Conservation (phyloP, 441 rosid species). For the Rhodomyrtus psidioides region DNA sequence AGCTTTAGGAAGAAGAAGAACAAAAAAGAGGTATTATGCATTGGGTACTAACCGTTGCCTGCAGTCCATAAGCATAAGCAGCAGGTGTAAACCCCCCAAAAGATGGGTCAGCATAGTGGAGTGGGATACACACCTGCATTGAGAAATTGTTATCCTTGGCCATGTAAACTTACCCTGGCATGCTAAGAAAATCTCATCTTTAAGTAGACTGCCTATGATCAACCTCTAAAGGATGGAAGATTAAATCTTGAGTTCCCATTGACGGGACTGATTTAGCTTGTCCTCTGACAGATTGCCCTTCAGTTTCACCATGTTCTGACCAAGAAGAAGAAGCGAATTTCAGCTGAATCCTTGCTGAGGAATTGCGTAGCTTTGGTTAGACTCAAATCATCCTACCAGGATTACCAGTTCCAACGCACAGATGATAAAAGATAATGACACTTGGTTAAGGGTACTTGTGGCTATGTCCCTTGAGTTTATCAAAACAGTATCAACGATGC, state of each 20-base stretch:
- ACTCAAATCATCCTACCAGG: background rate
- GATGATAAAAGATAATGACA: background rate
- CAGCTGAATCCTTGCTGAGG: background rate
- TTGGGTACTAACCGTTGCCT: conserved; percentile 32
- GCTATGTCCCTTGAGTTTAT: background rate
- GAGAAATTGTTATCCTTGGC: background rate
- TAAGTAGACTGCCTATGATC: conserved; percentile 24
- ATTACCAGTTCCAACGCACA: background rate
- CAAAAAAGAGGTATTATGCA: background rate
- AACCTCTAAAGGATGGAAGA: conserved; percentile 39
- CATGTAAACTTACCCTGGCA: background rate
- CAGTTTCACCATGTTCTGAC: conserved; percentile 39
- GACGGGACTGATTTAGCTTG: conserved; percentile 24
- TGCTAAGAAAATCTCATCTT: conserved; percentile 10
- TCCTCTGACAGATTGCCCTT: conserved; percentile 25
- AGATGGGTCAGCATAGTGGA: conserved; percentile 52
- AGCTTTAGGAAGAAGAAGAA: background rate
- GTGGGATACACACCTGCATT: conserved; percentile 38
- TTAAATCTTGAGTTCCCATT: conserved; percentile 34
- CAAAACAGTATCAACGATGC: background rate
- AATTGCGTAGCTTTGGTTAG: background rate
- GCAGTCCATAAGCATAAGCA: conserved; percentile 32
- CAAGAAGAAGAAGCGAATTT: conserved; percentile 3
- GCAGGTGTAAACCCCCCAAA: conserved; percentile 35
- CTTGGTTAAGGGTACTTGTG: background rate